phyloP scores from a whole-genome alignment of 768 basidiomycete genomes.

The Tricholoma sp. region DNA sequence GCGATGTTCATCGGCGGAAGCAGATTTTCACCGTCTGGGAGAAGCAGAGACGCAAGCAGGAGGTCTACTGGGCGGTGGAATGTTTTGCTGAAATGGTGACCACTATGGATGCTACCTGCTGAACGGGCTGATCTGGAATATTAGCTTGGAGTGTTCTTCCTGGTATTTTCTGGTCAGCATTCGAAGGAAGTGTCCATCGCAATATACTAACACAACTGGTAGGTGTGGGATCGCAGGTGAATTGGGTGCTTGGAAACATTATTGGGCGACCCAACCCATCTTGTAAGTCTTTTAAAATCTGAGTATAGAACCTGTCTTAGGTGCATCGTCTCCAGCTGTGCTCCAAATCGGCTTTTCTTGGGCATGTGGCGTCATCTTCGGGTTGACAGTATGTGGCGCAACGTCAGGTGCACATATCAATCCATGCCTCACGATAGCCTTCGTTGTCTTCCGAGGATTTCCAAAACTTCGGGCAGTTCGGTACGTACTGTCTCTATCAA shows the following conservation, averaged over 20 bases:
- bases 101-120: neutral
- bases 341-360: constrained; percentile 56
- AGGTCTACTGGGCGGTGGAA: constrained; percentile 51
- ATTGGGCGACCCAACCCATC: constrained; percentile 29
- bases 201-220: neutral
- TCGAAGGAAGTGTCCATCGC: neutral
- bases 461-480: constrained; percentile 45
- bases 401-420: constrained; percentile 64
- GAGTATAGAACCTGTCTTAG: neutral
- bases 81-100: constrained; percentile 57
- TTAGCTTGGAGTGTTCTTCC: constrained; percentile 59
- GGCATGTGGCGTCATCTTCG: constrained; percentile 54
- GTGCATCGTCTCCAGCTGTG: constrained; percentile 32
- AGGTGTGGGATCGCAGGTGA: constrained; percentile 54
- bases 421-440: constrained; percentile 55
- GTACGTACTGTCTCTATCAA: constrained; percentile 23
- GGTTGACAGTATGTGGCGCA: constrained; percentile 42
- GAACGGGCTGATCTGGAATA: neutral
- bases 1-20: constrained; percentile 37
- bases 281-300: constrained; percentile 34
- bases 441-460: constrained; percentile 50
- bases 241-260: constrained; percentile 44
- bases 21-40: constrained; percentile 46
- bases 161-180: constrained; percentile 42
- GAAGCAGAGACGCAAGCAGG: constrained; percentile 31